Evolutionary conservation across 176 grass and related monocot genomes (phyloP), one percentile per base, ranked within the genome.

Genomic region (Pharus latifolius): DNA sequence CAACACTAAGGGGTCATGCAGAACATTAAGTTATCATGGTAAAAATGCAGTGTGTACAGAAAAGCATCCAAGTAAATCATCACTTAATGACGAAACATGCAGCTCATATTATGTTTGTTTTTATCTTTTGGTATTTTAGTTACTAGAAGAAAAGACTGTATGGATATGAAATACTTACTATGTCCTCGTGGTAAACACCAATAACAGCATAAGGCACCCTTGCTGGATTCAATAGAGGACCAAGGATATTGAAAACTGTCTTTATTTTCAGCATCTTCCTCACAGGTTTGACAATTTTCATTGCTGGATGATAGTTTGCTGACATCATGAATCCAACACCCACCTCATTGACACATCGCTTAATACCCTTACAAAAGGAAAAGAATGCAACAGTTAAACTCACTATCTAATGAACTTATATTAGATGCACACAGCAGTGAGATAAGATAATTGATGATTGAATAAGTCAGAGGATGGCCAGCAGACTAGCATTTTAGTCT

Each of bases 301-400:
- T 99, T 54, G 90, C 95, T 14, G 90, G 90, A 58, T 99, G 95
- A 65, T 94, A 99, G 83, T 91, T 88, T 61, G 90, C 85, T 83
- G 95, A 62, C 95, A 99, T 99, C 95, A 99, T 99, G 82, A 99
- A 99, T 26, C 87, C 95, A 31, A 99, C 91, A 15, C 83, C 81
- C 16, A 83, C 87, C 68, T 91, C 87, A 67, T 91, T 88, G 40
- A 99, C 84, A 56, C 95, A 99, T 24, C 75, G 45, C 60, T 82
- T 94, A 59, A 99, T 69, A 57, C 81, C 92, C 88, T 96, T 67
- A 67, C 10, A 88, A 63, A 8, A 83, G 23, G 10, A 77, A 81
- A 78, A 35, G 9, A 56, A 53, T 49, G 23, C 12, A 2, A 1
- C 53, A 20, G 20, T 80, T 26, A 80, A 52, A 17, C 44, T 6